phyloP scores from a whole-genome alignment of 208 protist genomes.

The Leishmania lainsoni region DNA sequence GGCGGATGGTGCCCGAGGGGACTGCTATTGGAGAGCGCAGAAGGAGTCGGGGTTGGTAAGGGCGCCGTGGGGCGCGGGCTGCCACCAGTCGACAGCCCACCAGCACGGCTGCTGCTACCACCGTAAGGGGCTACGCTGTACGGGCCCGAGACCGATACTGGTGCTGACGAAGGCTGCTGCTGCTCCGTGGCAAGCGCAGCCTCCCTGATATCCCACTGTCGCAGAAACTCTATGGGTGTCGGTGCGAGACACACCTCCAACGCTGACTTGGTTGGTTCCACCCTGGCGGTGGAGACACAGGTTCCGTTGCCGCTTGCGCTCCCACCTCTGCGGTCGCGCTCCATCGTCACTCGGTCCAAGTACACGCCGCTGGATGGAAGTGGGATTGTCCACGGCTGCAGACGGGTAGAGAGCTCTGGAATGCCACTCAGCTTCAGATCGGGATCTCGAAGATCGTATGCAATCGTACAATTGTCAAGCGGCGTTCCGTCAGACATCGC shows the following conservation, averaged over 20 bases:
- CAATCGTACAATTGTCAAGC: constrained; percentile 16
- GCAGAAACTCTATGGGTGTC: constrained; percentile 56
- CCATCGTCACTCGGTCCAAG: constrained; percentile 61
- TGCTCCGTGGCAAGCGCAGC: constrained; percentile 22
- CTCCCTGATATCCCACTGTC: constrained; percentile 54
- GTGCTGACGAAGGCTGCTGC: constrained; percentile 8
- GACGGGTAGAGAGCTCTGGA: constrained; percentile 37
- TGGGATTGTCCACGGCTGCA: constrained; percentile 67
- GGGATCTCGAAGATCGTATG: constrained; percentile 36
- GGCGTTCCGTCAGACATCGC: neutral
- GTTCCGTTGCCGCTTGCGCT: neutral
- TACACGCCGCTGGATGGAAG: constrained; percentile 42
- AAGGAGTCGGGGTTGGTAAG: neutral
- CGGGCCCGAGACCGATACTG: constrained; percentile 3
- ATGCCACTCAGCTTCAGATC: constrained; percentile 46
- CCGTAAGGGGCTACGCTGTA: constrained; percentile 30
- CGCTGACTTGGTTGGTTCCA: constrained; percentile 12
- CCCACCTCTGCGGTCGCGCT: constrained; percentile 37
- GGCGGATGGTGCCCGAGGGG: neutral
- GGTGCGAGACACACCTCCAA: constrained; percentile 68
- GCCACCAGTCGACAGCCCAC: neutral
- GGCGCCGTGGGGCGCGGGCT: constrained; percentile 8
- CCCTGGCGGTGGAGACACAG: neutral
- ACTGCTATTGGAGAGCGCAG: neutral
- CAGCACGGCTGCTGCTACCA: constrained; percentile 5